Evolutionary conservation across 306 rosid genomes (phyloP), one percentile per base, ranked within the genome.

Genomic region (Prinsepia uniflora): DNA sequence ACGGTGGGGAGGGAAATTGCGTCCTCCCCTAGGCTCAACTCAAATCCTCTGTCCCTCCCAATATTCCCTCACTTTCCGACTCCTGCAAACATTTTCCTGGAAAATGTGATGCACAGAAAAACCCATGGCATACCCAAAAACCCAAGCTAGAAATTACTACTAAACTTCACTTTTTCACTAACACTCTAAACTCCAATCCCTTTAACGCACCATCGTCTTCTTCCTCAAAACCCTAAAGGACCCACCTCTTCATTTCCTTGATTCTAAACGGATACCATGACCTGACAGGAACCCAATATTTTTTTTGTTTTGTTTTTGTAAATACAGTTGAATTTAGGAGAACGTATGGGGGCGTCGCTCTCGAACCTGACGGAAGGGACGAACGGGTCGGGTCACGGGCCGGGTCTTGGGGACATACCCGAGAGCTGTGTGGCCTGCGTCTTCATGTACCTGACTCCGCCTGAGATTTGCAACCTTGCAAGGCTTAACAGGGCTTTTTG

Each of bases 341-440:
- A 56, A 0, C 22, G 7, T 46, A 88, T 93, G 97, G 98, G 97
- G 69, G 84, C 97, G 44, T 83, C 96, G 80, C 85, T 87, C 20
- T 90, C 98, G 67, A 84, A 72, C 84, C 74, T 83, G 63, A 58
- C 75, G 14, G 87, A 85, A 9, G 98, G 84, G 17, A 24, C 81
- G 24, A 85, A 84, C 73, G 98, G 94, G 61, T 83, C 81, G 34
- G 66, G 77, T 61, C 36, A 40, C 24, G 91, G 84, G n/a, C 96
- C 94, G 41, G 90, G 97, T 45, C 84, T 93, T 47, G 98, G 97
- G 6, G 98, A 93, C 81, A 93, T 93, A 42, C 97, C 97, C 43
- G 98, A 93, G 82, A 72, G 73, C 72, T 93, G 97, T 63, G 96
- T 93, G 55, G 98, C 98, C 17, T 86, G 98, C 68, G 96, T 90